Evolutionary conservation across 116 monocot genomes (phyloP).

Genomic region (Zostera marina): DNA sequence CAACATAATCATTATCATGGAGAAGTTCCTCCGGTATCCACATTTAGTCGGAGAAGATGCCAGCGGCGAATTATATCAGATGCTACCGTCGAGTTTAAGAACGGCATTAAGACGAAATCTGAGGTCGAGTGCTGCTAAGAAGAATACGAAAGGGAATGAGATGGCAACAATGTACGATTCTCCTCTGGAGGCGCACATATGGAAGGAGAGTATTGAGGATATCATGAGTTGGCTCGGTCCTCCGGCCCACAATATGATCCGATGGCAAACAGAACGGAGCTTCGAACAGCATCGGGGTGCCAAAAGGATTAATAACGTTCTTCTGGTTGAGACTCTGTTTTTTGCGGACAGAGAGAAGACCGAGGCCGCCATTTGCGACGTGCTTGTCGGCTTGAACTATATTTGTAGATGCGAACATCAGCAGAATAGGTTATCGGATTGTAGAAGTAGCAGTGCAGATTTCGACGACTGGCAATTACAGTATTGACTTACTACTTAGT

Average conservation of each 20-base stretch:
- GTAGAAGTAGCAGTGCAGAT: constrained; percentile 48
- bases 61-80: too few relatives aligned
- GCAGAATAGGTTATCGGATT: constrained; percentile 65
- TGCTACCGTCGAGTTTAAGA: too few relatives aligned
- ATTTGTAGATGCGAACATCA: constrained; percentile 86
- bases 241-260: neutral
- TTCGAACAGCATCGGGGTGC: neutral
- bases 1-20: neutral
- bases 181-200: neutral
- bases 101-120: too few relatives aligned
- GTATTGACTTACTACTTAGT: constrained; percentile 10
- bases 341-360: neutral
- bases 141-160: too few relatives aligned
- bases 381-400: constrained; percentile 70
- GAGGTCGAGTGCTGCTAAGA: too few relatives aligned
- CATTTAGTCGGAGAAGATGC: too few relatives aligned
- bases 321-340: neutral
- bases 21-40: neutral
- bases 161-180: too few relatives aligned
- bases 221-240: neutral
- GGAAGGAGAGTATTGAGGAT: neutral
- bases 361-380: constrained; percentile 47
- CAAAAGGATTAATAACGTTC: neutral
- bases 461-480: constrained; percentile 61
- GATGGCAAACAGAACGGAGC: neutral